Base-by-base conservation (phyloP, 2,329 filamentous ascomycete species). In the Calonectria crousiana region DNA sequence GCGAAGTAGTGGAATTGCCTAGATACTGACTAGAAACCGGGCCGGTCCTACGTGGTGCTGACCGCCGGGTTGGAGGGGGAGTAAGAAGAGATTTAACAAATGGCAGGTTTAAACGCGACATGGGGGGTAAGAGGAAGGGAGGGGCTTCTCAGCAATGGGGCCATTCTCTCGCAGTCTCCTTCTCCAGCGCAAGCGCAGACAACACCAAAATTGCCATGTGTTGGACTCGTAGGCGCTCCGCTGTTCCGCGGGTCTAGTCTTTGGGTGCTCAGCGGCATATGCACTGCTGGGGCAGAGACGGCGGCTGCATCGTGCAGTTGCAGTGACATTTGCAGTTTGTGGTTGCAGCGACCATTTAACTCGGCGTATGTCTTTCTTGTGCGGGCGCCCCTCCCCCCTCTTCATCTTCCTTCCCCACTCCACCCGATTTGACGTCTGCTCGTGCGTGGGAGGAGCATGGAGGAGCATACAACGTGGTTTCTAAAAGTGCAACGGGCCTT, bases 221-320 rank as follows among this genome's bases (percentile, higher is more conserved):
- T 62, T 62, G 36, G 56, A 26, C 23, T 62, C 56, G 28, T 36
- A 62, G n/a, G 56, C 36, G 36, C 56, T 62, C 56, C 56, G 34
- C 34, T 14, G 34, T 28, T 62, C 34, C 56, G 56, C 34, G 36
- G 56, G 14, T 62, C 34, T 23, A 62, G 56, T 41, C 56, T 28
- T 38, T 36, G 36, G 34, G 14, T 41, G 56, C 56, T 41, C 23
- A n/a, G 60, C 16, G 60, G 60, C 38, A 65, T 65, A 65, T 65
- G 60, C 60, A 34, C 70, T 69, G 71, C 53, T 65, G 47, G 64
- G 69, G 67, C 53, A 53, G 67, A 41, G 52, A 60, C 53, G 36
- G 65, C 49, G n/a, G 28, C 28, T 67, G 65, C 65, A 41, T 51
- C 36, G 26, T 67, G 69, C 69, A 67, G 38, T 67, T 47, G 26